Conservation (phyloP, 352 stramenopile species). For the Peronospora destructor region DNA sequence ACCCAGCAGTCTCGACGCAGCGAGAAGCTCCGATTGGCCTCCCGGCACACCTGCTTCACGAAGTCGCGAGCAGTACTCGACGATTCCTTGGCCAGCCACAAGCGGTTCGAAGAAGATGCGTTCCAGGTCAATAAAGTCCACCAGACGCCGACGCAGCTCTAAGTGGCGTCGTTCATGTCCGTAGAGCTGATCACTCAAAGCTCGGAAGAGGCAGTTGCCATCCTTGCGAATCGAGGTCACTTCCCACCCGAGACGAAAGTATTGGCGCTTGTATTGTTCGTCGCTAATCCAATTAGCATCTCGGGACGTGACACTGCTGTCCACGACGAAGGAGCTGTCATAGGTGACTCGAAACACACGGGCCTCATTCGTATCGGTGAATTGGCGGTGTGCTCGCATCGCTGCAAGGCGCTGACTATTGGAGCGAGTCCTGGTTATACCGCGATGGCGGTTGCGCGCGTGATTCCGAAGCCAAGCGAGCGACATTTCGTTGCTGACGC, state of each 20-base stretch:
- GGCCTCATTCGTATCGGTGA: conserved; percentile 10
- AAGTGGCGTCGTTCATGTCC: conserved; percentile 35
- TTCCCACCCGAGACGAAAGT: conserved; percentile 32
- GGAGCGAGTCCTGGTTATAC: conserved; percentile 15
- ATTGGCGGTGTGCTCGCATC: conserved; percentile 24
- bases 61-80: conserved; percentile 49
- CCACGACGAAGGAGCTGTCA: conserved; percentile 27
- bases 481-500: conserved; percentile 20
- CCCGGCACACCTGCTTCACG: conserved; percentile 48
- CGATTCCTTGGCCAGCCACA: conserved; percentile 26
- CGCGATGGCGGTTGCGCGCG: conserved; percentile 24
- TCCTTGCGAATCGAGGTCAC: conserved; percentile 36
- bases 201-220: conserved; percentile 55
- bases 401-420: conserved; percentile 22
- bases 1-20: conserved; percentile 46
- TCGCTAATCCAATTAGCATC: conserved; percentile 38
- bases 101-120: conserved; percentile 39
- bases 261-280: conserved; percentile 42
- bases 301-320: conserved; percentile 23
- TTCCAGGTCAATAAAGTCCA: conserved; percentile 50
- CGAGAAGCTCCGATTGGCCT: conserved; percentile 54
- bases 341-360: conserved; percentile 27
- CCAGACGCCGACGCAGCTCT: conserved; percentile 40
- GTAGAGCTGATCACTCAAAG: conserved; percentile 60
- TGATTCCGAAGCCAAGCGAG: conserved; percentile 31